Evolutionary conservation across 768 basidiomycete genomes (phyloP), one percentile per base, ranked within the genome.

Genomic region (Xerocomellus amylosporus): DNA sequence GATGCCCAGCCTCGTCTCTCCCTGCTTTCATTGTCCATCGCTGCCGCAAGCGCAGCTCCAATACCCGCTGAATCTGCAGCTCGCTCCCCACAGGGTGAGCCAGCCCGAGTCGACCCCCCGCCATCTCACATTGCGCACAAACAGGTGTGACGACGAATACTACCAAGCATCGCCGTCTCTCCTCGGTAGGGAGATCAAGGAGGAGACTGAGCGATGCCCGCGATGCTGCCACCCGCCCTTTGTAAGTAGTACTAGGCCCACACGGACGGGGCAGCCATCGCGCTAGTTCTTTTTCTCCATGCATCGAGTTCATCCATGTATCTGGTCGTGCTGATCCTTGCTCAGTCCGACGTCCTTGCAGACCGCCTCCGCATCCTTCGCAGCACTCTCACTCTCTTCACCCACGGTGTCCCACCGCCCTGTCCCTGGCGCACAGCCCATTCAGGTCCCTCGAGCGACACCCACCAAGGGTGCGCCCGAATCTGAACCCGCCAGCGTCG

Each of bases 181-280:
- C 87, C 17, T 90, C 88, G 0, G 78, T 83, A 12, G 85, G 88
- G 19, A 83, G 87, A 70, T 76, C 81, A 24, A 82, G 83, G 65
- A 79, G 90, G 61, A 76, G 90, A 53, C 67, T 89, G 58, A 90
- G 87, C 69, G 90, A 91, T 68, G 89, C 88, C 24, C 76, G 86
- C 46, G 89, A 90, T 69, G 90, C 90, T 41, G 86, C 86, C 47
- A 77, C 76, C 52, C 77, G 90, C 47, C 87, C 87, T 49, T 81
- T 82, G 88, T 91, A 71, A 76, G 86, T 86, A 76, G 86, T 86
- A 53, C 15, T 37, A 13, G 51, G 55, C 49, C 41, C 28, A 34
- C 53, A 4, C 33, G 28, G 31, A 42, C 38, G 55, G 10, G 17
- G 26, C 26, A 44, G 28, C 24, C 36, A 33, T 37, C 36, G 28